These are phyloP conservation scores for Stromatinia cepivora DNA, from an alignment of 2,329 filamentous ascomycete species.

Conservation along the genomic window DNA sequence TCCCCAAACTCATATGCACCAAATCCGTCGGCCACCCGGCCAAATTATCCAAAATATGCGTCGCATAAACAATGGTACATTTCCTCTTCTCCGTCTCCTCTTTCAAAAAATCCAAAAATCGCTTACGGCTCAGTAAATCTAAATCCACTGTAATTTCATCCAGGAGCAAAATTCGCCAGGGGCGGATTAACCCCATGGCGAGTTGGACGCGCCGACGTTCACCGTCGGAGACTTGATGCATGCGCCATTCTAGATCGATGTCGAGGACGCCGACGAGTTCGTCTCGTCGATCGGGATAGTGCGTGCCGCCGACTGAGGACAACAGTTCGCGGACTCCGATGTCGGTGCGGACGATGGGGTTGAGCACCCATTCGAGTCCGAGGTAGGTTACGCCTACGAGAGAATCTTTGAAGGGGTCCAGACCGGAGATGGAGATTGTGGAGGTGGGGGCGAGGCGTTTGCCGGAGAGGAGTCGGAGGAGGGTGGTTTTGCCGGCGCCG, in stretches of 20 bases:
- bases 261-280: constrained; percentile 87
- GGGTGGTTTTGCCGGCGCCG: constrained; percentile 94
- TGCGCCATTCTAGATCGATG: constrained; percentile 88
- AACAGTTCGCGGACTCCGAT: constrained; percentile 89
- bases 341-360: constrained; percentile 92
- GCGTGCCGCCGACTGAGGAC: constrained; percentile 79
- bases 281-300: constrained; percentile 78
- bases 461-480: constrained; percentile 86
- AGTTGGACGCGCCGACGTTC: constrained; percentile 90
- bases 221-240: constrained; percentile 93
- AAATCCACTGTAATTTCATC: constrained; percentile 98
- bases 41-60: constrained; percentile 94
- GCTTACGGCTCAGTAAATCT: constrained; percentile 79
- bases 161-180: constrained; percentile 86
- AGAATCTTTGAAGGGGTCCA: constrained; percentile 87
- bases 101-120: constrained; percentile 85
- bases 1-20: constrained; percentile 91
- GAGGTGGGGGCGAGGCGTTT: constrained; percentile 83
- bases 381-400: constrained; percentile 96
- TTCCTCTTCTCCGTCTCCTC: constrained; percentile 77
- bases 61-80: constrained; percentile 96
- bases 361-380: constrained; percentile 96
- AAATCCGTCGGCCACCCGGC: constrained; percentile 94
- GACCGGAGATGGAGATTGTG: constrained; percentile 74
- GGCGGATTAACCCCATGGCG: constrained; percentile 89